Evolutionary conservation across 2,329 filamentous ascomycete genomes (phyloP).

Genomic region (Aspergillus glaucus): DNA sequence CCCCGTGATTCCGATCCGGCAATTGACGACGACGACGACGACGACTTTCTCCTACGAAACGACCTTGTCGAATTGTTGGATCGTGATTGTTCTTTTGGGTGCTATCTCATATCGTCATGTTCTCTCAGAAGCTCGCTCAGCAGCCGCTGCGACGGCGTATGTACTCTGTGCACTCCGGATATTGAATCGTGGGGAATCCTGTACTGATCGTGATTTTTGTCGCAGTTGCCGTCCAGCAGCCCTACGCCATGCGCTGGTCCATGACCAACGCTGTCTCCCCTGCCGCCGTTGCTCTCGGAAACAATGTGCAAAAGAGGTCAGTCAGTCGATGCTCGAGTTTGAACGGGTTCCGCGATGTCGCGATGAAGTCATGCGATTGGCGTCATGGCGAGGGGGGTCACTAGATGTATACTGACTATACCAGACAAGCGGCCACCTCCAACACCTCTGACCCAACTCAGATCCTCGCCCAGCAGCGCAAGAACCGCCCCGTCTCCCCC

Average conservation of each 20-base stretch:
- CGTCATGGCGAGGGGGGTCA: not conserved
- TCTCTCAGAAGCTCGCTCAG: constrained; percentile 44
- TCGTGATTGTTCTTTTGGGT: not conserved
- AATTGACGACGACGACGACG: constrained; percentile 10
- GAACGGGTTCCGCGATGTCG: not conserved
- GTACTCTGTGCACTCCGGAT: constrained; percentile 11
- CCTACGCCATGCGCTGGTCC: constrained; percentile 36
- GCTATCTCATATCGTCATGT: constrained; percentile 29
- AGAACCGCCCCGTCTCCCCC: constrained; percentile 72
- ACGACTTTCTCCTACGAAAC: not conserved
- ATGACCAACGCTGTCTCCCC: constrained; percentile 40
- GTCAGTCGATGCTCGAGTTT: constrained; percentile 5
- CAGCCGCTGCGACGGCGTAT: constrained; percentile 45
- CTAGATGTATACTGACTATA: constrained; percentile 7
- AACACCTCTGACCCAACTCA: constrained; percentile 29
- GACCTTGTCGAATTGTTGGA: constrained; percentile 5
- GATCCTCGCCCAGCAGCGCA: constrained; percentile 75
- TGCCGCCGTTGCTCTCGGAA: constrained; percentile 38
- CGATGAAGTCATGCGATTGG: not conserved
- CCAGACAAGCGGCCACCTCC: constrained; percentile 26
- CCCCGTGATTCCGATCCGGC: constrained; percentile 29
- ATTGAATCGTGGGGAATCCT: not conserved
- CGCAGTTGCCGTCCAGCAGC: constrained; percentile 41
- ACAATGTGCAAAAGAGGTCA: constrained; percentile 41
- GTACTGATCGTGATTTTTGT: constrained; percentile 16